A percentile compares a stretch with the other conserved stretches of the same genome.
phyloP scores from a whole-genome alignment of 140 eudicot species.

The Oenanthe javanica region DNA sequence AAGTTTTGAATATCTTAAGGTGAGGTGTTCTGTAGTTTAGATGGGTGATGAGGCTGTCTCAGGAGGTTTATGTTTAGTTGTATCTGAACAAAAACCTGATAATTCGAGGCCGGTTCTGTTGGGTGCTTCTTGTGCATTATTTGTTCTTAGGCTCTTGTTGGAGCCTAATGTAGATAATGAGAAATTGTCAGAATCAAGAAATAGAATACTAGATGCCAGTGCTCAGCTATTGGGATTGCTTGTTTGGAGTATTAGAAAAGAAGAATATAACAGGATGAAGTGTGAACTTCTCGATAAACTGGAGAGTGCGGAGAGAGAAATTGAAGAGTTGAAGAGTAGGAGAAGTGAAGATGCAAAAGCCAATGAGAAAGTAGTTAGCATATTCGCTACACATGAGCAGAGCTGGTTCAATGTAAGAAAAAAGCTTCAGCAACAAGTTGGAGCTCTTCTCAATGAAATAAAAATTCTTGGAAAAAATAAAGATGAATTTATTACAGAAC shows the following conservation, averaged over 20 bases:
- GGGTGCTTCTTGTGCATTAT: slow-evolving; percentile 61
- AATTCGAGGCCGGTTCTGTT: slow-evolving; percentile 46
- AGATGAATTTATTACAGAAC: slow-evolving; percentile 31
- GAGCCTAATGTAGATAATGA: slow-evolving; percentile 29
- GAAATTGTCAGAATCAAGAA: slow-evolving; percentile 35
- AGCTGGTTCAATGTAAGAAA: slow-evolving; percentile 69
- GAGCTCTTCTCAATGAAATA: slow-evolving; percentile 45
- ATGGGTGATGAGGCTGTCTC: slow-evolving; percentile 51
- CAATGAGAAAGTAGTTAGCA: slow-evolving; percentile 72
- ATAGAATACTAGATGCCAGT: slow-evolving; percentile 46
- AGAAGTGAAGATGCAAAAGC: slow-evolving; percentile 84
- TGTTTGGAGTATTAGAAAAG: slow-evolving; percentile 49
- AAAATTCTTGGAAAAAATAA: slow-evolving; percentile 30
- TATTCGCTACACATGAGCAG: slow-evolving; percentile 70
- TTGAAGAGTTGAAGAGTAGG: slow-evolving; percentile 46
- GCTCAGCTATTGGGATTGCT: slow-evolving; percentile 57
- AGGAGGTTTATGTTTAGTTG: slow-evolving; percentile 21
- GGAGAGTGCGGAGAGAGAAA: slow-evolving; percentile 43
- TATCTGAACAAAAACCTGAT: slow-evolving; percentile 28
- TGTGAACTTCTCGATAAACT: slow-evolving; percentile 41
- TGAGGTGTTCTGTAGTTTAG: slow-evolving; percentile 14
- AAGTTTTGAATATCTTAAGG: slow-evolving; percentile 4
- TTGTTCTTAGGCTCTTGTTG: slow-evolving; percentile 33
- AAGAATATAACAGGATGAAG: slow-evolving; percentile 26
- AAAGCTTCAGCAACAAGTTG: slow-evolving; percentile 57